Evolutionary conservation across 2,329 filamentous ascomycete genomes (phyloP).

Genomic region (Myotisia sp.): DNA sequence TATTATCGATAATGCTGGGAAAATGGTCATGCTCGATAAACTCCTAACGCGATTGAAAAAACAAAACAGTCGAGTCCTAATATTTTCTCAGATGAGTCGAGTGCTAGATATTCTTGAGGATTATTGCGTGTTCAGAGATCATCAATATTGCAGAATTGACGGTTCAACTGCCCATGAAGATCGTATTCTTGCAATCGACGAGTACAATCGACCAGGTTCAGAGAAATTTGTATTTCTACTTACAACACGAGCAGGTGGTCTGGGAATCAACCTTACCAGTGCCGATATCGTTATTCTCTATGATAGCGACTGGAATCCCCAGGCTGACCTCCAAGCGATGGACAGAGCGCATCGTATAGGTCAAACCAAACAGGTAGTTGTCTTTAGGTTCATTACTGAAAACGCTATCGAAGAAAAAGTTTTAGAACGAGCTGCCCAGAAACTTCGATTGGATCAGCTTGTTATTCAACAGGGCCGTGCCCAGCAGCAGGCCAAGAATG

Average conservation of each 20-base stretch:
- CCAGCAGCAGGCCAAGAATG: slow-evolving; percentile 77
- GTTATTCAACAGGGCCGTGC: slow-evolving; percentile 96
- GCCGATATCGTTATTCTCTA: slow-evolving; percentile 95
- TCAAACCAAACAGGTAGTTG: slow-evolving; percentile 93
- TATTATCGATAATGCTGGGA: slow-evolving; percentile 80
- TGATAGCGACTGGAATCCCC: slow-evolving; percentile 97
- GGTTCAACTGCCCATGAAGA: slow-evolving; percentile 95
- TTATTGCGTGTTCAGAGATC: slow-evolving; percentile 90
- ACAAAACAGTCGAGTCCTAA: slow-evolving; percentile 87
- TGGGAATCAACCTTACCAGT: slow-evolving; percentile 90
- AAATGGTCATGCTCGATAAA: slow-evolving; percentile 95
- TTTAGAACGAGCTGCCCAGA: slow-evolving; percentile 87
- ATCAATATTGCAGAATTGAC: slow-evolving; percentile 94
- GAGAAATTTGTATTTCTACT: slow-evolving; percentile 95
- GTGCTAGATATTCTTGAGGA: slow-evolving; percentile 93
- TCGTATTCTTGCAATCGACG: slow-evolving; percentile 91
- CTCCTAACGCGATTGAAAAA: slow-evolving; percentile 68
- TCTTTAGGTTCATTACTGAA: slow-evolving; percentile 94
- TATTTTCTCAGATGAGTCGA: slow-evolving; percentile 99
- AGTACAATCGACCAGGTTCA: slow-evolving; percentile 90
- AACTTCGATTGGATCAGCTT: slow-evolving; percentile 86
- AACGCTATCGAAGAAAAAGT: slow-evolving; percentile 99
- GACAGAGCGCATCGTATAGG: slow-evolving; percentile 96
- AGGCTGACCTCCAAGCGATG: slow-evolving; percentile 97
- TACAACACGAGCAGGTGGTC: slow-evolving; percentile 84